Evolutionary conservation across 345 rosid species (phyloP).

Genomic region (Heritiera littoralis): DNA sequence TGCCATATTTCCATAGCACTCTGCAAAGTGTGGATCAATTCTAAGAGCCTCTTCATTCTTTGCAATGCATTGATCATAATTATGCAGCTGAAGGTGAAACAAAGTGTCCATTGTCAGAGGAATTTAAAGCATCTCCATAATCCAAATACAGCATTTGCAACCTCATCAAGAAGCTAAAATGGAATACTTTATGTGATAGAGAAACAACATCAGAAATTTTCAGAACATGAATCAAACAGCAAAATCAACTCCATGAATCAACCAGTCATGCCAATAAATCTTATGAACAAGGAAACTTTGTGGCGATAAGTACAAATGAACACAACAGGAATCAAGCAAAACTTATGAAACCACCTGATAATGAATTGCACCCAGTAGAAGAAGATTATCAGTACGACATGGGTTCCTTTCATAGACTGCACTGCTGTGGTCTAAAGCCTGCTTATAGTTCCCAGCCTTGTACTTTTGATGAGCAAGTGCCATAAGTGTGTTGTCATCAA

Average conservation of each 20-base stretch:
- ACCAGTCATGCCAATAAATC: background rate
- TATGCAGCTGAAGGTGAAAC: constrained; percentile 57
- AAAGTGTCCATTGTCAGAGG: background rate
- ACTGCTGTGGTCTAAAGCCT: constrained; percentile 81
- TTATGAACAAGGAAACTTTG: background rate
- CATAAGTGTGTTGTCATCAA: constrained; percentile 69
- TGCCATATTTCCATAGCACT: constrained; percentile 99
- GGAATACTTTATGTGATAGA: background rate
- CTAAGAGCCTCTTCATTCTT: constrained; percentile 95
- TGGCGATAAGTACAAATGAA: background rate
- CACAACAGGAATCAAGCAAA: background rate
- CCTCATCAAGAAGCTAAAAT: background rate
- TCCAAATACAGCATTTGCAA: constrained; percentile 2
- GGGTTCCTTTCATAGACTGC: constrained; percentile 75
- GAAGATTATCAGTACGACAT: constrained; percentile 85
- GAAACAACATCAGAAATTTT: background rate
- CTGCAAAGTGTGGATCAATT: constrained; percentile 89
- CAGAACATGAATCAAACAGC: background rate
- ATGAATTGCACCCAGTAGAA: constrained; percentile 88
- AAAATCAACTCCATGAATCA: background rate
- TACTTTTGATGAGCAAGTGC: constrained; percentile 82
- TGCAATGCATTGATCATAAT: constrained; percentile 90
- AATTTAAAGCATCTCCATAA: background rate
- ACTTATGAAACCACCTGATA: constrained; percentile 64
- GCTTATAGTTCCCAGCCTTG: constrained; percentile 80